These are phyloP conservation scores for Yamadazyma kitorensis DNA, from an alignment of 805 yeast species.

Conservation along the genomic window DNA sequence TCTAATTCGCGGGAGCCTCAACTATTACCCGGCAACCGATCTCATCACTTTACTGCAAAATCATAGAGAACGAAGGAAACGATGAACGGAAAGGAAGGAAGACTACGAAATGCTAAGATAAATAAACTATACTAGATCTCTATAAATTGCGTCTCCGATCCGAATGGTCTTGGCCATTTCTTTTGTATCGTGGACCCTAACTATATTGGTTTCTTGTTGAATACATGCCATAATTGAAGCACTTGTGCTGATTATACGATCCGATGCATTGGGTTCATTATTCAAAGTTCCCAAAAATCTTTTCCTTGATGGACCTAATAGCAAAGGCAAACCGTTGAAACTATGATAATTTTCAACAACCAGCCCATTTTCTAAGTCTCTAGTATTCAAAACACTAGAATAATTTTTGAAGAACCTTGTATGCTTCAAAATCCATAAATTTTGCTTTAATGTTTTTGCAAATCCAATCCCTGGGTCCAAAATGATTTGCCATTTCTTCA, in stretches of 20 bases:
- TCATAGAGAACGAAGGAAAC: too few species aligned
- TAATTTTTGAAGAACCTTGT: slow-evolving; percentile 48
- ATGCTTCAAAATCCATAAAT: slow-evolving; percentile 60
- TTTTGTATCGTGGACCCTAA: slow-evolving; percentile 82
- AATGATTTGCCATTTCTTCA: slow-evolving; percentile 85
- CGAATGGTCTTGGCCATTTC: slow-evolving; percentile 46
- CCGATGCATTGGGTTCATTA: slow-evolving; percentile 50
- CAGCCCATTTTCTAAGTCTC: slow-evolving; percentile 11
- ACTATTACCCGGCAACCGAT: too few species aligned
- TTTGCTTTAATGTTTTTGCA: slow-evolving; percentile 79
- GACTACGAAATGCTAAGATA: too few species aligned
- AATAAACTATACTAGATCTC: slow-evolving; percentile 6
- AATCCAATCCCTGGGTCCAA: slow-evolving; percentile 96
- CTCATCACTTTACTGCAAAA: too few species aligned
- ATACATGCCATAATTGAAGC: slow-evolving; percentile 73
- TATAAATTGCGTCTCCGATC: slow-evolving; percentile 74
- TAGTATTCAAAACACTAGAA: slow-evolving; percentile 23
- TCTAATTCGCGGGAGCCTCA: too few species aligned
- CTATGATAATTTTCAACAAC: slow-evolving; percentile 29
- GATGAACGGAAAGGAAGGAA: too few species aligned
- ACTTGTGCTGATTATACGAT: slow-evolving; percentile 74
- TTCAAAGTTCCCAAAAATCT: slow-evolving; percentile 77
- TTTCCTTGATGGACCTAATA: slow-evolving; percentile 89
- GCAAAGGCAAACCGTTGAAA: slow-evolving; percentile 58
- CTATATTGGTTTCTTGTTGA: slow-evolving; percentile 71